A percentile compares a stretch with the other conserved stretches of the same genome.
These are phyloP conservation scores for Aspergillus bridgeri DNA, from an alignment of 495 filamentous ascomycete genomes.

Conservation along the genomic window DNA sequence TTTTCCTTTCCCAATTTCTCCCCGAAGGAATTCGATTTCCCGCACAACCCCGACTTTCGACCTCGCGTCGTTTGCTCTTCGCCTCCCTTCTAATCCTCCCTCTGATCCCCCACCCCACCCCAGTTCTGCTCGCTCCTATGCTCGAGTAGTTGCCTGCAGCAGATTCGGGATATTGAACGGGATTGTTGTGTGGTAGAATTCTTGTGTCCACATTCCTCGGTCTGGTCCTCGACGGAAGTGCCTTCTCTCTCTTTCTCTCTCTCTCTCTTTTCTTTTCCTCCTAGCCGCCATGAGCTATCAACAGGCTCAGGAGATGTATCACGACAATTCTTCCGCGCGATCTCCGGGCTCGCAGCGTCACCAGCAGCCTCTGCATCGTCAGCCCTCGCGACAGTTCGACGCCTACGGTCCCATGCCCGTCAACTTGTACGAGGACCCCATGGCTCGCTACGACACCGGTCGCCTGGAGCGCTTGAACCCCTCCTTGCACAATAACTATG, in stretches of 20 bases:
- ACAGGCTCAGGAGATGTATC: constrained; percentile 60
- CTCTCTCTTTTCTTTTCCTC: neutral
- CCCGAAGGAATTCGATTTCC: constrained; percentile 4
- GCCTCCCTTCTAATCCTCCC: constrained; percentile 12
- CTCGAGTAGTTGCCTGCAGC: constrained; percentile 26
- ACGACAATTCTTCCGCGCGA: constrained; percentile 55
- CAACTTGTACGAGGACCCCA: constrained; percentile 63
- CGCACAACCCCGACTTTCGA: constrained; percentile 18
- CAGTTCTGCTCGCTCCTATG: constrained; percentile 35
- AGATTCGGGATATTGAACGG: constrained; percentile 28
- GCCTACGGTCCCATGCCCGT: constrained; percentile 58
- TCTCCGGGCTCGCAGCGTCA: constrained; percentile 61
- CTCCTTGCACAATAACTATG: constrained; percentile 51
- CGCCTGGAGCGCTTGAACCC: constrained; percentile 60
- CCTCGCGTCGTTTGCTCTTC: constrained; percentile 2
- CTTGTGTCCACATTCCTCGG: constrained; percentile 42
- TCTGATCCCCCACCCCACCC: constrained; percentile 13
- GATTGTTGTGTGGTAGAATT: constrained; percentile 44
- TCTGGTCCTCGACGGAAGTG: constrained; percentile 29
- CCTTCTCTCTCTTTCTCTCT: constrained; percentile 18
- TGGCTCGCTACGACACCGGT: constrained; percentile 56
- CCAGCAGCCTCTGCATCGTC: constrained; percentile 62
- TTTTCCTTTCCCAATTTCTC: constrained; percentile 20
- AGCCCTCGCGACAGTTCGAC: constrained; percentile 67
- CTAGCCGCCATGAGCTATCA: constrained; percentile 52